Percentiles rank a stretch among this genome's conserved stretches.
These are phyloP conservation scores for Thozetella sp. DNA, from an alignment of 495 filamentous ascomycete species.

Conservation along the genomic window DNA sequence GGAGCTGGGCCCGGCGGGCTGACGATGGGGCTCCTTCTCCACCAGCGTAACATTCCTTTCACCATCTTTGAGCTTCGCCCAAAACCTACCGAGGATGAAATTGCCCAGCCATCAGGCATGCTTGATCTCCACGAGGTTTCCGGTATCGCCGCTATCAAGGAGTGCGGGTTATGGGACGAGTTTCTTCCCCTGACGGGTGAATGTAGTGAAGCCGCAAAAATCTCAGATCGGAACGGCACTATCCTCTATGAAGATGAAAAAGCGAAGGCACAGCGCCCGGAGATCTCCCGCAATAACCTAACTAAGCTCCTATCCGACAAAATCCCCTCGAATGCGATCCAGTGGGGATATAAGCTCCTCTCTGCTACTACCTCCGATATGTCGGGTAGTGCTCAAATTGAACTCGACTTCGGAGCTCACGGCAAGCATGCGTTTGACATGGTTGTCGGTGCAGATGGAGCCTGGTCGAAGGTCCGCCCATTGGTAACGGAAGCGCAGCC, in stretches of 20 bases:
- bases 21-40: conserved; percentile 51
- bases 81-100: conserved; percentile 24
- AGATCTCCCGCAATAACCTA: conserved; percentile 44
- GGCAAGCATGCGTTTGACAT: conserved; percentile 45
- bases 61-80: conserved; percentile 48
- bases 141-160: conserved; percentile 43
- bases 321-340: conserved; percentile 38
- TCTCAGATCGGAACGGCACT: conserved; percentile 39
- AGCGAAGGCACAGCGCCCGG: conserved; percentile 37
- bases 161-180: conserved; percentile 42
- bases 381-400: conserved; percentile 18
- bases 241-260: conserved; percentile 36
- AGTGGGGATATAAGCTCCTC: conserved; percentile 43
- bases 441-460: conserved; percentile 65
- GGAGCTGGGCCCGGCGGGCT: conserved; percentile 57
- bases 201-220: conserved; percentile 30
- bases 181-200: conserved; percentile 35
- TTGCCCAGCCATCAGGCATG: conserved; percentile 39
- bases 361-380: conserved; percentile 11
- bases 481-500: conserved; percentile 50
- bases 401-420: conserved; percentile 32
- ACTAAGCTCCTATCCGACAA: conserved; percentile 36
- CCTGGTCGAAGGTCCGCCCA: conserved; percentile 56
- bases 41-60: conserved; percentile 32
- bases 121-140: conserved; percentile 49